Conservation (phyloP, 2,329 filamentous ascomycete genomes). For the Verticillium albo-atrum region DNA sequence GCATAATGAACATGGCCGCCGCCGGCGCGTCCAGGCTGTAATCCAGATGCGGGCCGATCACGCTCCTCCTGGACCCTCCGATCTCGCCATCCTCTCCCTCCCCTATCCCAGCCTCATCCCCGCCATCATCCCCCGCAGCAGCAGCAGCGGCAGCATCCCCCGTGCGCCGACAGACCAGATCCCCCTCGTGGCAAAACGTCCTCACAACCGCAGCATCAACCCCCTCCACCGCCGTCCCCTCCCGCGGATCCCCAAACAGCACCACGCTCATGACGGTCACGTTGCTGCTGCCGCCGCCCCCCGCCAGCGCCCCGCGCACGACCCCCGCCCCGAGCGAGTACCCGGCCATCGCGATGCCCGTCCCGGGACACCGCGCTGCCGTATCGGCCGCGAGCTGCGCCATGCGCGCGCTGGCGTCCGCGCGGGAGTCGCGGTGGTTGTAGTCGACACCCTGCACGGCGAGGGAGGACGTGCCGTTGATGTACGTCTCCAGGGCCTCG, state of each 20-base stretch:
- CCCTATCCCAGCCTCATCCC: background rate
- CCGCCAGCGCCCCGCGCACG: conserved; percentile 18
- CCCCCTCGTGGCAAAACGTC: conserved; percentile 20
- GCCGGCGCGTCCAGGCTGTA: conserved; percentile 12
- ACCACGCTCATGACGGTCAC: conserved; percentile 21
- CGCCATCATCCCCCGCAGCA: background rate
- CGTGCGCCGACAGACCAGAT: conserved; percentile 20
- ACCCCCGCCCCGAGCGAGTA: conserved; percentile 23
- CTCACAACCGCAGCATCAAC: conserved; percentile 14
- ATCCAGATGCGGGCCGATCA: conserved; percentile 9
- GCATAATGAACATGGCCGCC: conserved; percentile 15
- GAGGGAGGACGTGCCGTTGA: conserved; percentile 13
- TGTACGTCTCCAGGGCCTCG: conserved; percentile 14
- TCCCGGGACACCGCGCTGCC: conserved; percentile 17
- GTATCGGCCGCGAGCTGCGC: conserved; percentile 25
- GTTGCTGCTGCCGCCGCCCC: no score
- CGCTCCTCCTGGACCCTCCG: conserved; percentile 1
- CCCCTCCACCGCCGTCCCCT: conserved; percentile 15
- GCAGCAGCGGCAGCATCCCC: background rate
- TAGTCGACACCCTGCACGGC: conserved; percentile 22
- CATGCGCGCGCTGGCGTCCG: conserved; percentile 18
- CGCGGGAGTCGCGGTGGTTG: no score
- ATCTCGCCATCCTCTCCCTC: background rate
- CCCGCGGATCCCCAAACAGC: conserved; percentile 22
- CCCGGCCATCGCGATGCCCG: conserved; percentile 19